phyloP scores from a whole-genome alignment of 257 asterid species.

The Ilex asprella region DNA sequence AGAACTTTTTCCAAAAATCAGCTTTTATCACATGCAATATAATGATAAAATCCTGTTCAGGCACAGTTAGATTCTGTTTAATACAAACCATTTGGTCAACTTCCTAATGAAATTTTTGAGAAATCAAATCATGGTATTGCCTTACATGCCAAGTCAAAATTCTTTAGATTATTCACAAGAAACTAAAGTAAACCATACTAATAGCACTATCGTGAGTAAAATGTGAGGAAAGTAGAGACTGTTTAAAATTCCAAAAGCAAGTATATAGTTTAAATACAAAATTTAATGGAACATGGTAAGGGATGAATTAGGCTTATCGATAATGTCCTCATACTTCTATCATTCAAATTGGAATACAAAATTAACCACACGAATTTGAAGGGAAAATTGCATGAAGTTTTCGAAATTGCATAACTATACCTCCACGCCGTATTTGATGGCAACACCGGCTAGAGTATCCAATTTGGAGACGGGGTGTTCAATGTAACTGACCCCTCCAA shows the following conservation, averaged over 20 bases:
- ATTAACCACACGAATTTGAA: background rate
- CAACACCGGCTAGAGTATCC: conserved; percentile 87
- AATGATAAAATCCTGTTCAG: no score
- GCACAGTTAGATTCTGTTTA: no score
- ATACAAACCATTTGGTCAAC: no score
- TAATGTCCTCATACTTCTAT: background rate
- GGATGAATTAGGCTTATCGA: background rate
- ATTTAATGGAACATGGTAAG: background rate
- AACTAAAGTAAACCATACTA: no score
- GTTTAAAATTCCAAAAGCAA: background rate
- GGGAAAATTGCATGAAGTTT: background rate
- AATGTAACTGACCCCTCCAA: conserved; percentile 31
- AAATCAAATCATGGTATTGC: no score
- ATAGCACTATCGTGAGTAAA: no score
- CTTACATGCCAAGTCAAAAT: no score
- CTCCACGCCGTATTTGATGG: conserved; percentile 90
- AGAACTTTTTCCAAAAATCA: no score
- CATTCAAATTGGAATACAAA: background rate
- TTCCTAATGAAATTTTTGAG: no score
- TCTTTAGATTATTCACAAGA: no score
- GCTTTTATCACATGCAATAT: no score
- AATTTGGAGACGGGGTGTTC: conserved; percentile 61
- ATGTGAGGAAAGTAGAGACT: no score
- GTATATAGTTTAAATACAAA: background rate
- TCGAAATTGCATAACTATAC: conserved; percentile 17